A percentile compares a stretch with the other conserved stretches of the same genome.
Conservation (phyloP, 345 rosid species). For the Viola odorata region DNA sequence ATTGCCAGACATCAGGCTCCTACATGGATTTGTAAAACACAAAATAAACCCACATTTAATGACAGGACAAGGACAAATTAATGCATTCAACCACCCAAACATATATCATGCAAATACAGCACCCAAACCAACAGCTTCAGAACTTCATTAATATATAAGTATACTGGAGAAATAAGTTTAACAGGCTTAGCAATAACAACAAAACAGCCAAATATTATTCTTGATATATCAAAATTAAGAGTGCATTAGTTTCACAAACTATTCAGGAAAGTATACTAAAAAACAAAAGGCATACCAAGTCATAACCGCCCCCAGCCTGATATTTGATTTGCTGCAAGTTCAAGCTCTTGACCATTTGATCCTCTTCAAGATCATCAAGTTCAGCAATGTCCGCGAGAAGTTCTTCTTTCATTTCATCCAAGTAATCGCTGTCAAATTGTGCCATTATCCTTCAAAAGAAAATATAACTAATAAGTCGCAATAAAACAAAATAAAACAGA, state of each 20-base stretch:
- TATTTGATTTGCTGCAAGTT: background rate
- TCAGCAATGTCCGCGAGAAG: background rate
- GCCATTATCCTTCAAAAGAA: conserved; percentile 11
- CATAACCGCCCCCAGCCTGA: background rate
- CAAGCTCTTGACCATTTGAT: background rate
- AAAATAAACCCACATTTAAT: too few species aligned
- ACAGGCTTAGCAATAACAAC: too few species aligned
- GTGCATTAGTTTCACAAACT: background rate
- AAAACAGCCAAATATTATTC: too few species aligned
- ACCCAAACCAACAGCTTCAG: too few species aligned
- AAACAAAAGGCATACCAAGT: background rate
- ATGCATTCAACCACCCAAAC: too few species aligned
- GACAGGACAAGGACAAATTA: too few species aligned
- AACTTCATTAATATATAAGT: too few species aligned
- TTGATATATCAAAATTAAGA: too few species aligned
- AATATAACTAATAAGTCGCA: background rate
- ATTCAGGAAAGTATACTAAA: background rate
- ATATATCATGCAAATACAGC: too few species aligned
- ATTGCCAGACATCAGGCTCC: too few species aligned
- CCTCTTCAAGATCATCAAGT: background rate
- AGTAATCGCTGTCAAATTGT: background rate
- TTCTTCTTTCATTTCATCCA: conserved; percentile 2
- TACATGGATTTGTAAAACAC: too few species aligned
- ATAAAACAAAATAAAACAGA: background rate
- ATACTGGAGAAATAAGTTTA: too few species aligned